Conservation (phyloP, 1,284 basidiomycete genomes). For the Leccinum proximum region DNA sequence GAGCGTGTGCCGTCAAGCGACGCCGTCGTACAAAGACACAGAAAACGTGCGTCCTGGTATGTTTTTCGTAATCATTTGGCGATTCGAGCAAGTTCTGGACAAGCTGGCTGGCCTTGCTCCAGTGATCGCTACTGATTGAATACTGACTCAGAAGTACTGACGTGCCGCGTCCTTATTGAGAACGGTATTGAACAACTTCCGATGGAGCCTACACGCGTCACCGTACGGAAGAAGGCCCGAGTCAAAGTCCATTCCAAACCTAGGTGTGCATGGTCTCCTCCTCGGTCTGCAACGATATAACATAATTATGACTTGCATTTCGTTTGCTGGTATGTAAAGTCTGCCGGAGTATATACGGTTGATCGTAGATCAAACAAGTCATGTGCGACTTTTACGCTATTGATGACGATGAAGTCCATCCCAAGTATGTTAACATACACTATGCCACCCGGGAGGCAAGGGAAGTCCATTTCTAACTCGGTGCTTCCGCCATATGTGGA, state of each 20-base stretch:
- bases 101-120: slow-evolving; percentile 20
- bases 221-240: slow-evolving; percentile 27
- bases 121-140: slow-evolving; percentile 11
- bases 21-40: not conserved
- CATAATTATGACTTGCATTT: slow-evolving; percentile 13
- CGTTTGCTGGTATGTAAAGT: slow-evolving; percentile 23
- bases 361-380: slow-evolving; percentile 41
- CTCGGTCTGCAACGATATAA: not conserved
- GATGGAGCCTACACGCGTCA: slow-evolving; percentile 23
- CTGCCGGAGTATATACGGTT: slow-evolving; percentile 38
- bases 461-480: slow-evolving; percentile 18
- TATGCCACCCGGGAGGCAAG: slow-evolving; percentile 33
- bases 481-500: slow-evolving; percentile 16
- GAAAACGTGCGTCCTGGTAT: slow-evolving; percentile 22
- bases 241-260: slow-evolving; percentile 31
- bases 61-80: slow-evolving; percentile 18
- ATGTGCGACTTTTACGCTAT: slow-evolving; percentile 32
- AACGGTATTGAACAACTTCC: slow-evolving; percentile 20
- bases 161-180: slow-evolving; percentile 14
- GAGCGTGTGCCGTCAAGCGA: not conserved
- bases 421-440: slow-evolving; percentile 35
- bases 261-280: not conserved
- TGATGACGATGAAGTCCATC: slow-evolving; percentile 37
- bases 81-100: slow-evolving; percentile 19
- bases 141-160: slow-evolving; percentile 8